These are phyloP conservation scores for Colletotrichum karsti DNA, from an alignment of 2,329 filamentous ascomycete species.

Conservation along the genomic window DNA sequence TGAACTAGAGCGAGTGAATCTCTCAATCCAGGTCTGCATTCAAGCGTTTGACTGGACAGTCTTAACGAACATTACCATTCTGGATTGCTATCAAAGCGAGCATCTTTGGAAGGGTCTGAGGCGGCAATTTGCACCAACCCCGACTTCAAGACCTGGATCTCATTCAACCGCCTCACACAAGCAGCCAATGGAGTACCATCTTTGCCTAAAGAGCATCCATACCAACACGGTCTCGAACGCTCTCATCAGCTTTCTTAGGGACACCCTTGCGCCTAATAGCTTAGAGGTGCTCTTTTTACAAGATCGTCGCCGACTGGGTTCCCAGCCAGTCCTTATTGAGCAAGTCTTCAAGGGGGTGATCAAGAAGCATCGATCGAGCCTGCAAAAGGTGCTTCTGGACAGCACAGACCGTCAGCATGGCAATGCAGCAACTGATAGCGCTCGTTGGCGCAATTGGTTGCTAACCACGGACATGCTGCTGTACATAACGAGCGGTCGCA, in stretches of 20 bases:
- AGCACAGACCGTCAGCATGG: constrained; percentile 61
- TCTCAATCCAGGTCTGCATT: constrained; percentile 77
- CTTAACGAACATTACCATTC: constrained; percentile 76
- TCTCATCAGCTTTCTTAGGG: constrained; percentile 78
- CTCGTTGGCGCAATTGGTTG: constrained; percentile 75
- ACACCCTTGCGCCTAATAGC: constrained; percentile 80
- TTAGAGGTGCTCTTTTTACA: constrained; percentile 84
- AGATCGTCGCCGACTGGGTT: constrained; percentile 62
- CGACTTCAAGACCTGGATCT: constrained; percentile 29
- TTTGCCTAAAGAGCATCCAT: constrained; percentile 78
- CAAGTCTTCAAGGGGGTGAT: constrained; percentile 76
- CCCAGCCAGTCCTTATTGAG: constrained; percentile 69
- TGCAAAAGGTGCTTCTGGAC: constrained; percentile 79
- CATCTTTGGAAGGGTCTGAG: constrained; percentile 78
- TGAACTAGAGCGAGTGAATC: constrained; percentile 77
- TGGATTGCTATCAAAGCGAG: constrained; percentile 78
- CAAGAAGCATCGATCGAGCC: constrained; percentile 73
- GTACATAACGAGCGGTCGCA: constrained; percentile 80
- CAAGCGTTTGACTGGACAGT: constrained; percentile 79
- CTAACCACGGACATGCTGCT: constrained; percentile 73
- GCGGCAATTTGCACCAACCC: constrained; percentile 63
- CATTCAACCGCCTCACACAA: constrained; percentile 34
- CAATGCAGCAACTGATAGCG: constrained; percentile 38
- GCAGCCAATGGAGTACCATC: constrained; percentile 60
- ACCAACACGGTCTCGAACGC: constrained; percentile 76